Percentiles rank a stretch among this genome's conserved stretches.
phyloP scores from a whole-genome alignment of 306 rosid genomes.

The barrel medic (Medicago truncatula) region DNA sequence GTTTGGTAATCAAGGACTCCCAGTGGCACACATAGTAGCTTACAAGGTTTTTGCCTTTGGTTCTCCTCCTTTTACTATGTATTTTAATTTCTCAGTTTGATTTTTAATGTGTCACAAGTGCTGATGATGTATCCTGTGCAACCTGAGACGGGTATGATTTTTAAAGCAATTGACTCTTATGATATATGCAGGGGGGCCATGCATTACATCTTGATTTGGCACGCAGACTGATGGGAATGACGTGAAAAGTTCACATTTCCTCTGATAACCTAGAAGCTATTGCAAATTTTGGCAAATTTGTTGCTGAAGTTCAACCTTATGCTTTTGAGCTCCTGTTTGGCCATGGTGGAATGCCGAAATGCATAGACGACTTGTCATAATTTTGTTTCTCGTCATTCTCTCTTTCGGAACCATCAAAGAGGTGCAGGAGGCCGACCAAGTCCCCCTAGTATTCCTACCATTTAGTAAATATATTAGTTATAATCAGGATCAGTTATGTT shows the following conservation, averaged over 20 bases:
- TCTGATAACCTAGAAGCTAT: background rate
- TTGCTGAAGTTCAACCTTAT: constrained; percentile 7
- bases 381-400: background rate
- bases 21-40: constrained; percentile 77
- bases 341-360: constrained; percentile 30
- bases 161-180: constrained; percentile 18
- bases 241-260: constrained; percentile 35
- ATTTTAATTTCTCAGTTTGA: no score
- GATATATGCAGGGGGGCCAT: constrained; percentile 75
- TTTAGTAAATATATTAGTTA: no score
- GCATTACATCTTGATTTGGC: constrained; percentile 72
- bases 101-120: background rate
- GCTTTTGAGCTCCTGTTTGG: constrained; percentile 6
- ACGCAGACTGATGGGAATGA: constrained; percentile 49
- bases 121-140: constrained; percentile 17
- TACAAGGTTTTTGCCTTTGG: constrained; percentile 63
- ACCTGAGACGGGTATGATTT: background rate
- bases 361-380: background rate
- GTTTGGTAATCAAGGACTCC: constrained; percentile 89
- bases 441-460: background rate
- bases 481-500: no score
- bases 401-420: background rate
- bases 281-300: constrained; percentile 24
- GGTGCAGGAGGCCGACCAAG: background rate
- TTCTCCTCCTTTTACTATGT: background rate